Evolutionary conservation across 2,329 filamentous ascomycete genomes (phyloP).

Genomic region (Trichoderma aggressivum): DNA sequence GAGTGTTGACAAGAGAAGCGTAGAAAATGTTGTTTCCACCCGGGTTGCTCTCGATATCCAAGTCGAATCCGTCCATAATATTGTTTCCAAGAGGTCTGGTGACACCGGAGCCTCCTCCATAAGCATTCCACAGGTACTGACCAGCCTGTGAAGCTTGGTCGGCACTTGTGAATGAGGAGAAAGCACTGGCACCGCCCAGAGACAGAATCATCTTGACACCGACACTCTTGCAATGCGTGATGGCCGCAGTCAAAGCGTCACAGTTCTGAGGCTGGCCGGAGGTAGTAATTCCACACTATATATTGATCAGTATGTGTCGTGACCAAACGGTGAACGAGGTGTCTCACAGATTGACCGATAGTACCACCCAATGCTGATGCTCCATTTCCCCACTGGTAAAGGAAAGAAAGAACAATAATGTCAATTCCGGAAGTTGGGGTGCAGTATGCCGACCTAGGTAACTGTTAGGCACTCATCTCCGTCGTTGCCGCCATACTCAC

Average conservation of each 20-base stretch:
- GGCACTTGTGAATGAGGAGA: constrained; percentile 15
- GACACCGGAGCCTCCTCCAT: constrained; percentile 18
- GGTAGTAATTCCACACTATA: constrained; percentile 32
- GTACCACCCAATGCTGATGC: constrained; percentile 38
- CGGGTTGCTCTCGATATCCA: constrained; percentile 29
- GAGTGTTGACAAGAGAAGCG: constrained; percentile 22
- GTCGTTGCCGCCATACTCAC: not conserved
- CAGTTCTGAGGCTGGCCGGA: constrained; percentile 31
- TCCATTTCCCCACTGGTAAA: constrained; percentile 37
- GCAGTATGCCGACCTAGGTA: constrained; percentile 32
- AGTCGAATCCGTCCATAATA: constrained; percentile 29
- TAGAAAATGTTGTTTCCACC: constrained; percentile 19
- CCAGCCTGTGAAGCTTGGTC: constrained; percentile 19
- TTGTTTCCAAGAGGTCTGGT: constrained; percentile 28
- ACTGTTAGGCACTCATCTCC: not conserved
- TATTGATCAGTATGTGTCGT: not conserved
- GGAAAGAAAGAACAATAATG: constrained; percentile 41
- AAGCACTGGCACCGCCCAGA: constrained; percentile 19
- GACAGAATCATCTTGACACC: constrained; percentile 22
- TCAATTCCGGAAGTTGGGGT: constrained; percentile 36
- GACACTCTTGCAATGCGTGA: constrained; percentile 16
- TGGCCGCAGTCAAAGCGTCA: constrained; percentile 16
- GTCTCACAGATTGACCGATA: constrained; percentile 33
- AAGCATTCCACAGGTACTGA: constrained; percentile 22
- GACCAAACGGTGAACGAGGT: not conserved